Conservation (phyloP, 352 stramenopile genomes). For the Globisporangium recalcitrans region DNA sequence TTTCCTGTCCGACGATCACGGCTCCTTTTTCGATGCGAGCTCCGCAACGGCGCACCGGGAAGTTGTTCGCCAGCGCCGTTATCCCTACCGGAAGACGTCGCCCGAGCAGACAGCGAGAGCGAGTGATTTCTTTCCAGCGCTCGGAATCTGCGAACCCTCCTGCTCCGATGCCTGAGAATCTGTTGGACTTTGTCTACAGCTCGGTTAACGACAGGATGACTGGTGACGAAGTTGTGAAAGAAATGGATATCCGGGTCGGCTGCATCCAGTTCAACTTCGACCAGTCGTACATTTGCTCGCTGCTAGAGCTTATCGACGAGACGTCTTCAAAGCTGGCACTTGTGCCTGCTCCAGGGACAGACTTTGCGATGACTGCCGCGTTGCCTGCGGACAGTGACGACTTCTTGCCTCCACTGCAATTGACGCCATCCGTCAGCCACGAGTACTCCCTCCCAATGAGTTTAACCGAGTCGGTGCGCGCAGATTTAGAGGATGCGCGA, state of each 20-base stretch:
- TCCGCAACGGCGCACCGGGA: conserved; percentile 38
- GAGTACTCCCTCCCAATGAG: conserved; percentile 70
- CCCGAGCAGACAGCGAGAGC: conserved; percentile 42
- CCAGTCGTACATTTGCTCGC: conserved; percentile 75
- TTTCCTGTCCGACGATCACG: conserved; percentile 67
- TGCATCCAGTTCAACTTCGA: conserved; percentile 83
- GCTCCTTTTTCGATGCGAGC: conserved; percentile 57
- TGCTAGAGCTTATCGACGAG: conserved; percentile 72
- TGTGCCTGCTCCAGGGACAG: conserved; percentile 20
- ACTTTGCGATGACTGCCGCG: conserved; percentile 4
- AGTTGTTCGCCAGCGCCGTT: conserved; percentile 23
- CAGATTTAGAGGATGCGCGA: conserved; percentile 74
- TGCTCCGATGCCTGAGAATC: conserved; percentile 29
- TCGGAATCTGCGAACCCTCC: conserved; percentile 17
- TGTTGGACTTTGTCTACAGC: conserved; percentile 62
- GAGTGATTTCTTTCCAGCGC: conserved; percentile 60
- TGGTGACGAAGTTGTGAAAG: conserved; percentile 40
- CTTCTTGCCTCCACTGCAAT: conserved; percentile 47
- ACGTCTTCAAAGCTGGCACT: conserved; percentile 45
- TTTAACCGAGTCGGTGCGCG: conserved; percentile 74
- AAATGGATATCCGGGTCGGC: conserved; percentile 70
- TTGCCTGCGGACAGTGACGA: conserved; percentile 23
- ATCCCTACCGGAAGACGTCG: conserved; percentile 23
- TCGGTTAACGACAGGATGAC: conserved; percentile 57
- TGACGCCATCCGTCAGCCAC: conserved; percentile 53